A percentile compares a stretch with the other conserved stretches of the same genome.
phyloP scores from a whole-genome alignment of 2,329 filamentous ascomycete species.

The Daldinia eschscholtzii region DNA sequence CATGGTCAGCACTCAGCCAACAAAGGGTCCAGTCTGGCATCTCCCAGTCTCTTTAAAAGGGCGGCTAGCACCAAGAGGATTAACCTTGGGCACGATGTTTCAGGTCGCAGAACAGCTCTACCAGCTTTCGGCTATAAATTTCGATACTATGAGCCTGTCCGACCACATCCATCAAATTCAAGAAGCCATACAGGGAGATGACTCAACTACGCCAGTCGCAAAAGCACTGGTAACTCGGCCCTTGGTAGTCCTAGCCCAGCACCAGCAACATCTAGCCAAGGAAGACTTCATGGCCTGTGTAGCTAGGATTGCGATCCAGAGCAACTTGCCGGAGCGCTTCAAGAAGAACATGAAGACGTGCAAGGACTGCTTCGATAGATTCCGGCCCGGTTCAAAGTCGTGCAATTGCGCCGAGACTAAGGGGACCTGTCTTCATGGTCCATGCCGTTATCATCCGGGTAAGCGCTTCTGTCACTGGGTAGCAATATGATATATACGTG shows the following conservation, averaged over 20 bases:
- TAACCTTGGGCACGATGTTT: constrained; percentile 23
- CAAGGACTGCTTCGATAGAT: constrained; percentile 24
- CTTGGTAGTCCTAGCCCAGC: constrained; percentile 19
- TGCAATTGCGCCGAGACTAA: not conserved
- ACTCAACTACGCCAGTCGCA: not conserved
- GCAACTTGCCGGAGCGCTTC: not conserved
- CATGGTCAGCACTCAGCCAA: not conserved
- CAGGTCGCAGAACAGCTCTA: not conserved
- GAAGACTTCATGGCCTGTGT: constrained; percentile 13
- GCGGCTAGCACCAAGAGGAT: not conserved
- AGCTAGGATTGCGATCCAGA: not conserved
- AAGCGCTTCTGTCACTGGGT: not conserved
- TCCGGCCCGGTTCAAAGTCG: not conserved
- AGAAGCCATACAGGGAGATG: not conserved
- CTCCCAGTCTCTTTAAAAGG: not conserved
- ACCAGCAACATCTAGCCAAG: constrained; percentile 6
- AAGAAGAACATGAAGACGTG: constrained; percentile 12
- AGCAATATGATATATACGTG: not conserved
- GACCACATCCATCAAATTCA: constrained; percentile 27
- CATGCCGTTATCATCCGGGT: constrained; percentile 33
- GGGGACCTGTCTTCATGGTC: not conserved
- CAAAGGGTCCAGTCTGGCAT: constrained; percentile 4
- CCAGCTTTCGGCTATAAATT: constrained; percentile 1
- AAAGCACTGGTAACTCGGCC: constrained; percentile 6
- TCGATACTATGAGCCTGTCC: constrained; percentile 30